Evolutionary conservation across 176 grass and related monocot species (phyloP).

Genomic region (Ananas comosus): DNA sequence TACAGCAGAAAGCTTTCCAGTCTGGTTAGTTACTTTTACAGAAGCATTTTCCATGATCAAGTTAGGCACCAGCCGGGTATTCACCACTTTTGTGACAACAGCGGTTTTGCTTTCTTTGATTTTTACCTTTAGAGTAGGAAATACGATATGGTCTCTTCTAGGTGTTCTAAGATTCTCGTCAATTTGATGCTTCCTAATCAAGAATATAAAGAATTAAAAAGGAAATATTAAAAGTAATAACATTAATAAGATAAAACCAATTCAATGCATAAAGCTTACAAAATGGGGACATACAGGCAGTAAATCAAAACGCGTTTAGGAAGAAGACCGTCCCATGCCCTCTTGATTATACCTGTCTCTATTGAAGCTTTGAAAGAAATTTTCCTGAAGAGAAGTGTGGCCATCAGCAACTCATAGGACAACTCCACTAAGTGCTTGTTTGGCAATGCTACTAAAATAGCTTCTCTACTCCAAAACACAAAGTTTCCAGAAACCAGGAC

Average conservation of each 20-base stretch:
- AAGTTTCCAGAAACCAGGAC: no score
- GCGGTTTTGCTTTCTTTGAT: background rate
- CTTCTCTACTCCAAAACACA: no score
- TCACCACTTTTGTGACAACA: background rate
- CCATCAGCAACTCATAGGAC: no score
- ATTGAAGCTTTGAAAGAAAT: conserved; percentile 36
- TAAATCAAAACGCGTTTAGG: conserved; percentile 63
- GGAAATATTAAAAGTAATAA: no score
- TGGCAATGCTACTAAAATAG: no score
- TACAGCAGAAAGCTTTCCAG: background rate
- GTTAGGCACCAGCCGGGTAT: background rate
- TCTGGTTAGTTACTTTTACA: conserved; percentile 1
- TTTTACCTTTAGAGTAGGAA: conserved; percentile 27
- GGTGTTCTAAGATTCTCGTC: conserved; percentile 35
- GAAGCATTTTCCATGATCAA: background rate
- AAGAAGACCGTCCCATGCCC: conserved; percentile 58
- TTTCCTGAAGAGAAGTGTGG: conserved; percentile 16
- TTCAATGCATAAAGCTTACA: background rate
- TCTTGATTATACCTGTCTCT: conserved; percentile 45
- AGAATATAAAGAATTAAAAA: conserved; percentile 10
- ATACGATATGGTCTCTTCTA: conserved; percentile 48
- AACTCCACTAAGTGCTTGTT: no score
- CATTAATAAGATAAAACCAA: no score
- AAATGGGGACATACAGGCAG: conserved; percentile 46
- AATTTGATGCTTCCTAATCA: conserved; percentile 50